These are phyloP conservation scores for Sclerotinia spermophila DNA, from an alignment of 2,329 filamentous ascomycete species.

Conservation along the genomic window DNA sequence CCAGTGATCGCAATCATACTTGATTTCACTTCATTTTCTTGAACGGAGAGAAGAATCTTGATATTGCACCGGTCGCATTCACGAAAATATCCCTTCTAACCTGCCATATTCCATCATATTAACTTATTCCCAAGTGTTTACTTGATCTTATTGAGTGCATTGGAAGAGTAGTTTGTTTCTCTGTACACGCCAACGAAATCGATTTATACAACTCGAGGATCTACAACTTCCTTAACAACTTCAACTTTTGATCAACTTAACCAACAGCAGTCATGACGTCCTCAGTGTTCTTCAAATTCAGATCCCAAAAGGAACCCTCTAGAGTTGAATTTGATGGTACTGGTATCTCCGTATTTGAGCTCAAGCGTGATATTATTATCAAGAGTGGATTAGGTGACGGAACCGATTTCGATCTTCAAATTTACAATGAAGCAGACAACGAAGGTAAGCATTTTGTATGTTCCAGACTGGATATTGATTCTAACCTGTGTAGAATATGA, in stretches of 20 bases:
- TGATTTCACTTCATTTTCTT: slow-evolving; percentile 38
- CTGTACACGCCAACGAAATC: slow-evolving; percentile 21
- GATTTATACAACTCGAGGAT: slow-evolving; percentile 10
- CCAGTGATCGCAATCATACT: slow-evolving; percentile 39
- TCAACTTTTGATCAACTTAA: slow-evolving; percentile 20
- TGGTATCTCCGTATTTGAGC: slow-evolving; percentile 94
- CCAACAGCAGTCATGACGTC: slow-evolving; percentile 43
- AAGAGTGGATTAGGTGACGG: slow-evolving; percentile 92
- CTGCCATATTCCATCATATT: slow-evolving; percentile 28
- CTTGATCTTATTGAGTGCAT: slow-evolving; percentile 29
- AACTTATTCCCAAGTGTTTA: slow-evolving; percentile 30
- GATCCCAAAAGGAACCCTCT: slow-evolving; percentile 93
- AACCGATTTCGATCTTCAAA: slow-evolving; percentile 91
- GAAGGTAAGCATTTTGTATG: slow-evolving; percentile 65
- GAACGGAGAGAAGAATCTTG: slow-evolving; percentile 38
- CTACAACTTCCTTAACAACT: slow-evolving; percentile 19
- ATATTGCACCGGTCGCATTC: slow-evolving; percentile 37
- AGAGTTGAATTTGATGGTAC: slow-evolving; percentile 96
- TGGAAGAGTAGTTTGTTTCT: slow-evolving; percentile 25
- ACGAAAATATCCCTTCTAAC: slow-evolving; percentile 27
- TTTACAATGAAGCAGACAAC: slow-evolving; percentile 86
- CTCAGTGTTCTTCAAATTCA: slow-evolving; percentile 99
- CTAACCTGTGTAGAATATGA: slow-evolving; percentile 70
- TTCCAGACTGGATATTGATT: slow-evolving; percentile 27
- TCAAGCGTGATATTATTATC: slow-evolving; percentile 97